phyloP scores from a whole-genome alignment of 345 rosid genomes.

The Microthlaspi erraticum region DNA sequence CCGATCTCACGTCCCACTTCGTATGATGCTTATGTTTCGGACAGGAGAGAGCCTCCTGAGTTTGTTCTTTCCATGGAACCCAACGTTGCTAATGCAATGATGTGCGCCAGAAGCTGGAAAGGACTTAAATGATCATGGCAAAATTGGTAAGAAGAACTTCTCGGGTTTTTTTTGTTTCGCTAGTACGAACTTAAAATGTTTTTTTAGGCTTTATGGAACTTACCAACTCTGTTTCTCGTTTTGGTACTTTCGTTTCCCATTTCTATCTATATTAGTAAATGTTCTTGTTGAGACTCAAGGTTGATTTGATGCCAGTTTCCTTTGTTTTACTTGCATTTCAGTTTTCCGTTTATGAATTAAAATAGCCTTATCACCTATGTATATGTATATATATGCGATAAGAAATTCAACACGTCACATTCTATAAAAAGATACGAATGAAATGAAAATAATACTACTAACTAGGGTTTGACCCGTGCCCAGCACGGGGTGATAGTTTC shows the following conservation, averaged over 20 bases:
- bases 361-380: background rate
- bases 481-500: too few relatives aligned
- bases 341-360: background rate
- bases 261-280: conserved; percentile 4
- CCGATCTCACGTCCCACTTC: conserved; percentile 54
- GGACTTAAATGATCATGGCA: background rate
- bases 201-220: background rate
- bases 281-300: background rate
- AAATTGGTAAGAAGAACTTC: background rate
- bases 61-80: conserved; percentile 31
- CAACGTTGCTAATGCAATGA: conserved; percentile 34
- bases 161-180: background rate
- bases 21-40: conserved; percentile 46
- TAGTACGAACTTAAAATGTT: background rate
- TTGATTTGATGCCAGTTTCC: background rate
- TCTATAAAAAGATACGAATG: background rate
- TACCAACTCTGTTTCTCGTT: background rate
- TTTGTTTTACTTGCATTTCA: background rate
- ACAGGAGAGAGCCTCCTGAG: conserved; percentile 39
- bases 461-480: too few relatives aligned
- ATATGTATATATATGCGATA: conserved; percentile 5
- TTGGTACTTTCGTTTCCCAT: background rate
- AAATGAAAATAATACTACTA: too few relatives aligned
- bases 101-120: conserved; percentile 35
- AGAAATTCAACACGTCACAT: conserved; percentile 15